These are phyloP conservation scores for Oryza officinalis DNA, from an alignment of 176 grass and related monocot genomes.

Conservation along the genomic window DNA sequence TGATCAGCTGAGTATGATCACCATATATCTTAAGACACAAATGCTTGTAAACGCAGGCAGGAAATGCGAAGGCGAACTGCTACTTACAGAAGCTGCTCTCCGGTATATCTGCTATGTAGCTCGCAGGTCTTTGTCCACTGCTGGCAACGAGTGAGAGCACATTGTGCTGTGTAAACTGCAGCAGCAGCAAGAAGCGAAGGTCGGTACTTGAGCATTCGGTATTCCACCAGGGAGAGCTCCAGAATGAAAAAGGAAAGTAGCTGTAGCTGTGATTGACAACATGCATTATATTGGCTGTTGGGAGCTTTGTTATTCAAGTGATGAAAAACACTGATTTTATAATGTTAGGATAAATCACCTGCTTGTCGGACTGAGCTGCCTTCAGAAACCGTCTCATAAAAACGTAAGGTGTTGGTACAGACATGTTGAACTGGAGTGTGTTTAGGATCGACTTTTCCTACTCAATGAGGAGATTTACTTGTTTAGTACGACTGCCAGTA, in stretches of 20 bases:
- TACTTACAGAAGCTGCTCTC: conserved; percentile 87
- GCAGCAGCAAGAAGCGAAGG: conserved; percentile 82
- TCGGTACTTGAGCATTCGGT: conserved; percentile 74
- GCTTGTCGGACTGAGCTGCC: conserved; percentile 70
- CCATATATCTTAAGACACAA: not conserved
- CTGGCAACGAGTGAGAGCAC: conserved; percentile 58
- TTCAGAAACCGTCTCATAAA: conserved; percentile 95
- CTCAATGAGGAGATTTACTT: conserved; percentile 34
- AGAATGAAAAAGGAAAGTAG: conserved; percentile 79
- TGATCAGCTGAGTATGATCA: not conserved
- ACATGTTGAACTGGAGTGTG: conserved; percentile 83
- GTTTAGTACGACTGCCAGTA: conserved; percentile 3
- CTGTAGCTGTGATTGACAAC: conserved; percentile 58
- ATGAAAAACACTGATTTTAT: conserved; percentile 6
- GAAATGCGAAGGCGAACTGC: conserved; percentile 21
- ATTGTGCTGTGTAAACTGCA: conserved; percentile 83
- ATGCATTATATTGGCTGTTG: conserved; percentile 4
- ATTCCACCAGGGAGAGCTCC: conserved; percentile 82
- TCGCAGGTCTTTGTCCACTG: conserved; percentile 73
- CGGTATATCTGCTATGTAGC: conserved; percentile 67
- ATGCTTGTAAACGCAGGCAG: not conserved
- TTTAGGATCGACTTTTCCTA: conserved; percentile 80
- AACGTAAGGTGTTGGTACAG: conserved; percentile 80
- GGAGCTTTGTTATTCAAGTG: conserved; percentile 2
- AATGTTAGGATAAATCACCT: conserved; percentile 47